Evolutionary conservation across 2,329 filamentous ascomycete genomes (phyloP), one percentile per base, ranked within the genome.

Genomic region (Lachnellula suecica): DNA sequence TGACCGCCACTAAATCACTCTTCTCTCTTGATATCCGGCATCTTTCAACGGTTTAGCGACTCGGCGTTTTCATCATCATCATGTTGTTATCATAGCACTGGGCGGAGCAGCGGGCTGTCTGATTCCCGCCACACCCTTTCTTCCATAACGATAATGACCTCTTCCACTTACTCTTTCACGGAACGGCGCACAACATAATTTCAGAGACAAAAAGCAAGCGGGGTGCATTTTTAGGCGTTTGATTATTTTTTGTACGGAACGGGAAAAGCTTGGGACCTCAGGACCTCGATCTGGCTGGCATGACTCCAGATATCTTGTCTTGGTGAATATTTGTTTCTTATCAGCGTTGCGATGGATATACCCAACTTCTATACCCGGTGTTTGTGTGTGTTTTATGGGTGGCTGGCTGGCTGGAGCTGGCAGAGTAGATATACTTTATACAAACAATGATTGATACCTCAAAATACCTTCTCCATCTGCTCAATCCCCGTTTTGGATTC

Each of bases 221-320:
- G 22, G 25, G 38, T 45, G 42, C 42, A 56, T 47, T 31, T 43
- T 41, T 42, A 49, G 58, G 56, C 47, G 53, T 55, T 55, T 31
- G 35, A 22, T 41, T 31, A 22, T 47, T 43, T 54, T 37, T 49
- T 27, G 43, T n/a, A 41, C 46, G 35, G 27, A 49, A 51, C 37
- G 42, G 49, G 44, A 52, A 49, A 59, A 53, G 47, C 34, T 59
- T 61, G 61, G 61, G 61, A 59, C 61, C 61, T 64, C 60, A 60
- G 53, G 61, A 59, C 52, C 52, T 53, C 22, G n/a, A n/a, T 44
- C 57, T 63, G 59, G 61, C 61, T 62, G 61, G 61, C 51, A 63
- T 35, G 61, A 63, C 54, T 63, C 61, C 59, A 54, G 61, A 56
- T 54, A 20, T 38, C 38, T 54, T 59, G 51, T 59, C 57, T 57